phyloP scores from a whole-genome alignment of 805 yeast genomes.

The Yamadazyma paraphyllophila region DNA sequence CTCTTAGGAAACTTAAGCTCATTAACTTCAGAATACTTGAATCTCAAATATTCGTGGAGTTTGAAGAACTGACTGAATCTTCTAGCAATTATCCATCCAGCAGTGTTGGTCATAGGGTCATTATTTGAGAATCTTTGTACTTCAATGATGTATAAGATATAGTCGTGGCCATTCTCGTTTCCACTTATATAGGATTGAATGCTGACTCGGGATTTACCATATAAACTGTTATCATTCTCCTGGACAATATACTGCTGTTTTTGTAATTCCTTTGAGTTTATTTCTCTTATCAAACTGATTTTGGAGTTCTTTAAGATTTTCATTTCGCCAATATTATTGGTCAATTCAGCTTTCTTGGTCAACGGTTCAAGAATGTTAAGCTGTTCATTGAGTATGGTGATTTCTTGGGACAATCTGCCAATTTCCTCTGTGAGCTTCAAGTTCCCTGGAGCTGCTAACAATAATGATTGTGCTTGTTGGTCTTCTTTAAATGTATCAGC shows the following conservation, averaged over 20 bases:
- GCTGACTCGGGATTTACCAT: constrained; percentile 56
- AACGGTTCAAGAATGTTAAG: constrained; percentile 63
- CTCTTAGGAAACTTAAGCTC: constrained; percentile 57
- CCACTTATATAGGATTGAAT: constrained; percentile 57
- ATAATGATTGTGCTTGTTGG: constrained; percentile 14
- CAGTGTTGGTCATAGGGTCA: constrained; percentile 46
- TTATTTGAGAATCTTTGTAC: constrained; percentile 53
- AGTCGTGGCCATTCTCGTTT: constrained; percentile 51
- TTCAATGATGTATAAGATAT: constrained; percentile 70
- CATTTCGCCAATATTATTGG: constrained; percentile 70
- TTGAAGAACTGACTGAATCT: constrained; percentile 81
- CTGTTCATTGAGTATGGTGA: constrained; percentile 60
- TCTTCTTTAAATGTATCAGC: constrained; percentile 5
- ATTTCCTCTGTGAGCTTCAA: constrained; percentile 67
- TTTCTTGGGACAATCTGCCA: constrained; percentile 51
- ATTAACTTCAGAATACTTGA: constrained; percentile 49
- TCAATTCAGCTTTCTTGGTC: constrained; percentile 77
- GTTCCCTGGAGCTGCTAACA: constrained; percentile 66
- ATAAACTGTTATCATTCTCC: constrained; percentile 76
- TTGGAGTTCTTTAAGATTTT: constrained; percentile 68
- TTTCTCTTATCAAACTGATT: constrained; percentile 63
- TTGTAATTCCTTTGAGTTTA: constrained; percentile 69
- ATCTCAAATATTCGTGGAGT: constrained; percentile 62
- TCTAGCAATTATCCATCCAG: constrained; percentile 90
- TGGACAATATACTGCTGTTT: constrained; percentile 80